Base-by-base conservation (phyloP, 495 filamentous ascomycete genomes). In the Neurospora africana region DNA sequence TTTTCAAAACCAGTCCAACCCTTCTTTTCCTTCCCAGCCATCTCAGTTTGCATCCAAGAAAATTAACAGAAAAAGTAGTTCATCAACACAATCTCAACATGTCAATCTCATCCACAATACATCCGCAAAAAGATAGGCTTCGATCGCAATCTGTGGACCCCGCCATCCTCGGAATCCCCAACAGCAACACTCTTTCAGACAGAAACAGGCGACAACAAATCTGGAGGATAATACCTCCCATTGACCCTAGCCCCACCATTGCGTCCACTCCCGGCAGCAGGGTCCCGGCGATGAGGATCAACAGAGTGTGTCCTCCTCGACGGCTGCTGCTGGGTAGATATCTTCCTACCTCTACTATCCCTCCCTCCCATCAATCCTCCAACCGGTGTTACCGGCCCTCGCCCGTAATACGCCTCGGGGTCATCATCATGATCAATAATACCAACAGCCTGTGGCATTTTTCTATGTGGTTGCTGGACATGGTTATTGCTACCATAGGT, bases 161-260 rank as follows among this genome's bases (percentile, higher is more conserved):
- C 9, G 8, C 11, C 9, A 5, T 61, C 21, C 4, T 7, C 23
- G 13, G 5, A 19, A 19, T 17, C 6, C 27, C 27, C 13, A 9
- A 6, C 53, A 19, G 15, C 2, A 33, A 19, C 4, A 17, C 13
- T 13, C 6, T 19, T 6, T 73, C 39, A 73, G 13, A 70, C 40
- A 33, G 72, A 73, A 41, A 73, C 38, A 61, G 72, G 72, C 10
- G 72, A 73, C 21, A 30, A 30, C 35, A 70, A 10, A 36, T 73
- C 72, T 21, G 21, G 19, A 30, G 71, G n/a, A 17, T 65, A 72
- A 30, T 53, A n/a, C 41, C 27, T 65, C 7, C 69, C 41, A 21
- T n/a, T 68, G 27, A 71, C 30, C 15, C 19, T 65, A 69, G 39
- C 37, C 35, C 17, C 30, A 27, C 53, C 47, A 27, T 27, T 65